phyloP scores from a whole-genome alignment of 495 filamentous ascomycete genomes.

The Tuber magnatum region DNA sequence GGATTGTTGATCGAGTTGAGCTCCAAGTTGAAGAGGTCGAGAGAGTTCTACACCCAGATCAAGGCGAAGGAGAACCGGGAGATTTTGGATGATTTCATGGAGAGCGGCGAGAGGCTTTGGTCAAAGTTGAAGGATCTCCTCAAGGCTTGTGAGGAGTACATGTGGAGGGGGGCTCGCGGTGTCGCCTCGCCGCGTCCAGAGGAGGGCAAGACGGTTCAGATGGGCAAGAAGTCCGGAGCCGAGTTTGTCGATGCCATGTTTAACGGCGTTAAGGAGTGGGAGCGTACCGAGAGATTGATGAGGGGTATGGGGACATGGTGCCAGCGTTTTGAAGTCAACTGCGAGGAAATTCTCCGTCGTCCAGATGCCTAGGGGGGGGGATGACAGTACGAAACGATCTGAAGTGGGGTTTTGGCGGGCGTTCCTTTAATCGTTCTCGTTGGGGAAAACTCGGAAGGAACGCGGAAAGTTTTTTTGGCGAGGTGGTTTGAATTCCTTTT shows the following conservation, averaged over 20 bases:
- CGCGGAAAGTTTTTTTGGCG: slow-evolving; percentile 28
- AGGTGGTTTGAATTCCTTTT: slow-evolving; percentile 23
- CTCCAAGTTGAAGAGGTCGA: slow-evolving; percentile 87
- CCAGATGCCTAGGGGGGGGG: slow-evolving; percentile 41
- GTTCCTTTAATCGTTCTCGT: slow-evolving; percentile 20
- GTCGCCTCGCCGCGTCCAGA: slow-evolving; percentile 51
- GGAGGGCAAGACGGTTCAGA: slow-evolving; percentile 59
- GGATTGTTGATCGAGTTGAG: slow-evolving; percentile 90
- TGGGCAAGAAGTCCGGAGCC: slow-evolving; percentile 86
- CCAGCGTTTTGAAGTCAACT: slow-evolving; percentile 92
- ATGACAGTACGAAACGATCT: slow-evolving; percentile 18
- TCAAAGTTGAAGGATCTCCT: slow-evolving; percentile 78
- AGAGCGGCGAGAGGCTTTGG: slow-evolving; percentile 82
- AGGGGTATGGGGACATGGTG: slow-evolving; percentile 85
- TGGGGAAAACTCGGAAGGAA: slow-evolving; percentile 7
- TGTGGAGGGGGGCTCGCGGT: slow-evolving; percentile 71
- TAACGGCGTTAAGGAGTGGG: slow-evolving; percentile 81
- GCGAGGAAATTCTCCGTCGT: slow-evolving; percentile 74
- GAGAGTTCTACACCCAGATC: slow-evolving; percentile 71
- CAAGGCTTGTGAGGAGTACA: slow-evolving; percentile 84
- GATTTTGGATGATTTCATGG: slow-evolving; percentile 83
- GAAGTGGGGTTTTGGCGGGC: slow-evolving; percentile 9
- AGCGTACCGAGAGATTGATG: slow-evolving; percentile 94
- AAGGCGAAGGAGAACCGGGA: slow-evolving; percentile 64
- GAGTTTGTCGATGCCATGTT: slow-evolving; percentile 98